Base-by-base conservation (phyloP, 225 moss, liverwort and hornwort species). In the Lunularia cruciata region DNA sequence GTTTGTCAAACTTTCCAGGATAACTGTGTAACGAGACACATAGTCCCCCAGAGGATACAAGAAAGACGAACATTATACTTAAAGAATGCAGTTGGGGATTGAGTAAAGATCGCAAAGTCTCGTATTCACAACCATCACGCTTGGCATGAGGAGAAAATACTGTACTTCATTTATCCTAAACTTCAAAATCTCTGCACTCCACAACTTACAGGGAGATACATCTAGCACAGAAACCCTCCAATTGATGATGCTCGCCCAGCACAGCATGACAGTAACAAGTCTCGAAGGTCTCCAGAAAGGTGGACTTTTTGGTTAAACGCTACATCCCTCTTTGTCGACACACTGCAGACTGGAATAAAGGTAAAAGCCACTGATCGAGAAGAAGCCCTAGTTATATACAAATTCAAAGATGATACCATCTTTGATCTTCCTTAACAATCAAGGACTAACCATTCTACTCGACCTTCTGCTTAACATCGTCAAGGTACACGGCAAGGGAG, bases 341-440 rank as follows among this genome's bases (percentile, higher is more conserved):
- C 32, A 16, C 32, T 57, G 16, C 19, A 20, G 20, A 20, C 0
- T 9, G 36, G 37, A 60, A 60, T 34, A 60, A 8, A 37, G 59
- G 59, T 37, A 9, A 22, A 18, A 22, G n/a, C 58, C 71, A 76
- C 65, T 57, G 22, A 57, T 61, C 8, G 23, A 68, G 27, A 27
- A 45, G 43, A 28, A 40, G n/a, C 10, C n/a, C 54, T 13, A 59
- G 25, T 14, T 48, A 60, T 72, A 33, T 55, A 72, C 61, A 47
- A n/a, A 54, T 5, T 43, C 66, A 15, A 27, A 67, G 20, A 72
- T 25, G 42, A 53, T 38, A 66, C 66, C 72, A 54, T 65, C 34
- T 68, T 62, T n/a, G n/a, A 54, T 66, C 34, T 68, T 55, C 37
- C 31, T 60, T 12, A 25, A 59, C 54, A 67, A 67, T 67, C 66